Evolutionary conservation across 2,329 filamentous ascomycete genomes (phyloP), one percentile per base, ranked within the genome.

Genomic region (Myriangium duriaei): DNA sequence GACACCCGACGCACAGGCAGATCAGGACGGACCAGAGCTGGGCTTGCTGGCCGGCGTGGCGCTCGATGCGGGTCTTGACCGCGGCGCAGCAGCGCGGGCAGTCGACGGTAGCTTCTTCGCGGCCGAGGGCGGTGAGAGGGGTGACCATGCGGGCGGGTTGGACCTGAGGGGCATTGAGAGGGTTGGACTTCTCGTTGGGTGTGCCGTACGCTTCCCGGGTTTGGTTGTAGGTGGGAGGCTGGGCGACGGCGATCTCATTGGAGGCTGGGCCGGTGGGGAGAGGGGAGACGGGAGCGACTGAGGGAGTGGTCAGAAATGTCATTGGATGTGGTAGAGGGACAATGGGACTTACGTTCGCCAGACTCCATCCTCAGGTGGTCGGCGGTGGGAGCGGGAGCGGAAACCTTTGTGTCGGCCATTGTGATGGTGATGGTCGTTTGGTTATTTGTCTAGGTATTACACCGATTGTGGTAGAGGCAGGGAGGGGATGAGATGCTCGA

Each of bases 1-100:
- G 30, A 28, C 36, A 39, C n/a, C 36, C 36, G 18, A 39, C 36
- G 36, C 36, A 39, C 6, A 39, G 30, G 14, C 36, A 39, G 30
- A 39, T 39, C 29, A 39, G 19, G 29, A 39, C 18, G 12, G 36
- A 39, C 30, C 29, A 32, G 36, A 39, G 28, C 29, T 29, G 32
- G 29, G 36, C 36, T 15, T 30, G 29, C 19, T 39, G 29, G 10
- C 36, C 36, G 17, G 26, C 30, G 36, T 39, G 36, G 2, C 30
- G 29, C 30, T 39, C 36, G 28, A 39, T 39, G 30, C 36, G 36
- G 7, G 36, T 39, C 30, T 39, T 32, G 29, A 33, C 30, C 12
- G 36, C 36, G n/a, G 30, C 19, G 13, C 26, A 30, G 36, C 36
- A 39, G 12, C 36, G 36, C 3, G 36, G 36, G 12, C 36, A 39